Percentiles rank a stretch among this genome's conserved stretches.
Evolutionary conservation across 768 basidiomycete species (phyloP).

Genomic region (Dentipellis fragilis): DNA sequence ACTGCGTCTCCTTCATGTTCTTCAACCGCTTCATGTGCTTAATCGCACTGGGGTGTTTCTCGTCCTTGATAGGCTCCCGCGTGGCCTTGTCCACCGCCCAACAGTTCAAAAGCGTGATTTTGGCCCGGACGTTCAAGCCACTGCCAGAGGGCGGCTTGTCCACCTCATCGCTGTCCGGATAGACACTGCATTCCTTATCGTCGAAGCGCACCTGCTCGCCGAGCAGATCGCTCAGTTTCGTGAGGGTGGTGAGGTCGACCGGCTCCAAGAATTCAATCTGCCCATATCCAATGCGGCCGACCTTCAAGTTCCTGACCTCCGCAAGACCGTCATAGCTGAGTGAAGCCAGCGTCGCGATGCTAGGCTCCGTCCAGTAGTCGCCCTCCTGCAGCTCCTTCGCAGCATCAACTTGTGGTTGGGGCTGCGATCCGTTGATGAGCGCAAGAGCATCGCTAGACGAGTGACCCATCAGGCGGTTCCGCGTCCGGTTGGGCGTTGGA

Average conservation of each 20-base stretch:
- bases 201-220: slow-evolving; percentile 86
- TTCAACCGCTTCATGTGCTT: slow-evolving; percentile 75
- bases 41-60: slow-evolving; percentile 52
- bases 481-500: slow-evolving; percentile 21
- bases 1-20: slow-evolving; percentile 78
- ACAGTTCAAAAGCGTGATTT: slow-evolving; percentile 66
- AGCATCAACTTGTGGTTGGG: slow-evolving; percentile 13
- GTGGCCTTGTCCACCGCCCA: slow-evolving; percentile 91
- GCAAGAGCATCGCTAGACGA: background rate
- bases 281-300: slow-evolving; percentile 89
- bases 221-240: slow-evolving; percentile 69
- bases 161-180: slow-evolving; percentile 80
- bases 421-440: slow-evolving; percentile 19
- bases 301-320: slow-evolving; percentile 65
- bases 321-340: slow-evolving; percentile 66
- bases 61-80: slow-evolving; percentile 80
- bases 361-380: slow-evolving; percentile 87
- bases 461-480: slow-evolving; percentile 1
- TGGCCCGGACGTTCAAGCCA: slow-evolving; percentile 84
- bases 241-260: slow-evolving; percentile 77
- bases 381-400: slow-evolving; percentile 48
- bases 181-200: slow-evolving; percentile 88
- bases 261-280: slow-evolving; percentile 74
- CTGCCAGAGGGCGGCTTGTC: slow-evolving; percentile 77
- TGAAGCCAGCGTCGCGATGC: slow-evolving; percentile 59